A percentile compares a stretch with the other conserved stretches of the same genome.
Evolutionary conservation across 2,329 filamentous ascomycete genomes (phyloP).

Genomic region (Cercospora citrullina): DNA sequence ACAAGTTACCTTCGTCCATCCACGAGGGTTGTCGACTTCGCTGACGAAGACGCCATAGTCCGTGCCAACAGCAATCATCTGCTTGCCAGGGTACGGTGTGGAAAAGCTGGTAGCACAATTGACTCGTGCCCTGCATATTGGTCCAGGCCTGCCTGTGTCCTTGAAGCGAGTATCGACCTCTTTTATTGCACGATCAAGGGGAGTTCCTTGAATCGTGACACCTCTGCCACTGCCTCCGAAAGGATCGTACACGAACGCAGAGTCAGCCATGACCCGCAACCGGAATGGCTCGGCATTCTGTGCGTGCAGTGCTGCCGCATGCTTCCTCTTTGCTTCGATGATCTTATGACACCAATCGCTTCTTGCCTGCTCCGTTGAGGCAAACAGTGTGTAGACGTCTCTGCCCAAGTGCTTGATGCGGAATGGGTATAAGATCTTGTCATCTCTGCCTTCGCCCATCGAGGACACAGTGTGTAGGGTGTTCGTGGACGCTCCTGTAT

Average conservation of each 20-base stretch:
- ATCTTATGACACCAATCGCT: slow-evolving; percentile 93
- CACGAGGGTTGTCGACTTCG: slow-evolving; percentile 82
- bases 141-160: slow-evolving; percentile 65
- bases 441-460: slow-evolving; percentile 62
- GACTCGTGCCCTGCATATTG: slow-evolving; percentile 81
- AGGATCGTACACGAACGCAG: slow-evolving; percentile 79
- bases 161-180: slow-evolving; percentile 78
- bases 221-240: slow-evolving; percentile 57
- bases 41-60: slow-evolving; percentile 92
- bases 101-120: slow-evolving; percentile 93
- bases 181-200: slow-evolving; percentile 83
- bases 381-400: slow-evolving; percentile 89
- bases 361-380: slow-evolving; percentile 70
- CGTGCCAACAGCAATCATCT: slow-evolving; percentile 90
- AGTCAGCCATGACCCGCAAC: slow-evolving; percentile 86
- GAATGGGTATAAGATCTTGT: slow-evolving; percentile 88
- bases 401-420: slow-evolving; percentile 92
- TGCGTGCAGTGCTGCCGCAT: slow-evolving; percentile 81
- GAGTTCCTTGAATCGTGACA: slow-evolving; percentile 84
- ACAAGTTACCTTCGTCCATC: slow-evolving; percentile 77
- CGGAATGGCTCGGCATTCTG: slow-evolving; percentile 97
- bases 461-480: slow-evolving; percentile 51
- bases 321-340: slow-evolving; percentile 88
- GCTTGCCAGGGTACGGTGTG: slow-evolving; percentile 69
- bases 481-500: slow-evolving; percentile 63